A percentile compares a stretch with the other conserved stretches of the same genome.
Conservation (phyloP, 1,284 basidiomycete genomes). For the Bondarzewia mesenterica region DNA sequence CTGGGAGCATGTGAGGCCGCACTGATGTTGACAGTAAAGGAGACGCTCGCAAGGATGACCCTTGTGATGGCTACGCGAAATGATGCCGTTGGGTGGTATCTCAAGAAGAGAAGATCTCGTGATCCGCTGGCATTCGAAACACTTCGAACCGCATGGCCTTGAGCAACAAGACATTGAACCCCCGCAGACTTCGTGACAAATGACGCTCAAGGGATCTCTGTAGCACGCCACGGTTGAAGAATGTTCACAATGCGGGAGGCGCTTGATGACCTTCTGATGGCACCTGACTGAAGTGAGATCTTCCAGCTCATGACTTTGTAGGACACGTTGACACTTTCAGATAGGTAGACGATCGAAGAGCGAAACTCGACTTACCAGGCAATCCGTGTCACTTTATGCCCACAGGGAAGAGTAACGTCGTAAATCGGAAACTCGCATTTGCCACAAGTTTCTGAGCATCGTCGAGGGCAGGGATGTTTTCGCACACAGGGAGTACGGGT, state of each 20-base stretch:
- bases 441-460: constrained; percentile 49
- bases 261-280: constrained; percentile 31
- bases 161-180: constrained; percentile 47
- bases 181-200: constrained; percentile 38
- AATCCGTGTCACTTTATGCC: constrained; percentile 40
- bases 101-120: constrained; percentile 7
- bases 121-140: constrained; percentile 40
- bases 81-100: not conserved
- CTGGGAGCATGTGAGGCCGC: constrained; percentile 40
- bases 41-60: constrained; percentile 42
- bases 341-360: not conserved
- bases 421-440: constrained; percentile 42
- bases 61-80: constrained; percentile 30
- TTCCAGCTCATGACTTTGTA: constrained; percentile 38
- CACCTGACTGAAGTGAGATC: constrained; percentile 40
- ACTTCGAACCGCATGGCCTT: constrained; percentile 40
- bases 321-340: not conserved
- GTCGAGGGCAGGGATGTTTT: constrained; percentile 51
- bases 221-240: constrained; percentile 36
- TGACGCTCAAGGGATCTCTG: constrained; percentile 28
- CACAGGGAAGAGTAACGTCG: constrained; percentile 53
- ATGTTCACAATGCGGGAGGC: constrained; percentile 53
- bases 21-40: constrained; percentile 54
- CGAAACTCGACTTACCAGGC: constrained; percentile 43
- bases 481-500: constrained; percentile 38